Conservation (phyloP, 129 eudicot species). For the Chrysanthemum lavandulifolium region DNA sequence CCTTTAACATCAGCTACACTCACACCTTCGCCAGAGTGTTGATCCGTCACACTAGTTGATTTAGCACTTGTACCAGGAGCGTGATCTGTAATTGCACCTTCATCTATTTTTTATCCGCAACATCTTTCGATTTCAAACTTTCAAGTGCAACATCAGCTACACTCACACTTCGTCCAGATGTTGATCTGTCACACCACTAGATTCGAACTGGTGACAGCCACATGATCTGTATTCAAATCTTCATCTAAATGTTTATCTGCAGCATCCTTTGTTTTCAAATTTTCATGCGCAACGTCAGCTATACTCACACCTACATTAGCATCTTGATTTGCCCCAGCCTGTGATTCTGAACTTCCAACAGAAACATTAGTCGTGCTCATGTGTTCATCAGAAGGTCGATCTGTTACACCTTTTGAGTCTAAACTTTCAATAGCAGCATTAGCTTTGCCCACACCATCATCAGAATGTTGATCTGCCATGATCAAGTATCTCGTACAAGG, state of each 20-base stretch:
- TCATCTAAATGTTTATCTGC: slow-evolving; percentile 12
- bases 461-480: slow-evolving; percentile 59
- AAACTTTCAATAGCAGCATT: slow-evolving; percentile 1
- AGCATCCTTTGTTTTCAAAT: background rate
- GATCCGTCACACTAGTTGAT: background rate
- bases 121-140: background rate
- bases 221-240: background rate
- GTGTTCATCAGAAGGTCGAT: slow-evolving; percentile 16
- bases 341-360: background rate
- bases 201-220: too few relatives aligned
- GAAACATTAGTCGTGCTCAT: background rate
- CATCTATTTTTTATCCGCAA: background rate
- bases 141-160: background rate
- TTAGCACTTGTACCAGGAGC: too few relatives aligned
- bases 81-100: background rate
- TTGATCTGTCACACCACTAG: slow-evolving; percentile 5
- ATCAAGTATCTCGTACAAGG: slow-evolving; percentile 15
- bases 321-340: background rate
- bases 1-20: slow-evolving; percentile 7
- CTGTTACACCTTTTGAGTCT: slow-evolving; percentile 11
- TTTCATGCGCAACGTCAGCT: slow-evolving; percentile 10
- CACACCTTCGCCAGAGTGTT: slow-evolving; percentile 10
- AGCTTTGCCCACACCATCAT: slow-evolving; percentile 40
- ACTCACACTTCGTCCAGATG: slow-evolving; percentile 6
- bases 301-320: slow-evolving; percentile 20